These are phyloP conservation scores for Pachysandra terminalis DNA, from an alignment of 164 flowering plant species.

Conservation along the genomic window DNA sequence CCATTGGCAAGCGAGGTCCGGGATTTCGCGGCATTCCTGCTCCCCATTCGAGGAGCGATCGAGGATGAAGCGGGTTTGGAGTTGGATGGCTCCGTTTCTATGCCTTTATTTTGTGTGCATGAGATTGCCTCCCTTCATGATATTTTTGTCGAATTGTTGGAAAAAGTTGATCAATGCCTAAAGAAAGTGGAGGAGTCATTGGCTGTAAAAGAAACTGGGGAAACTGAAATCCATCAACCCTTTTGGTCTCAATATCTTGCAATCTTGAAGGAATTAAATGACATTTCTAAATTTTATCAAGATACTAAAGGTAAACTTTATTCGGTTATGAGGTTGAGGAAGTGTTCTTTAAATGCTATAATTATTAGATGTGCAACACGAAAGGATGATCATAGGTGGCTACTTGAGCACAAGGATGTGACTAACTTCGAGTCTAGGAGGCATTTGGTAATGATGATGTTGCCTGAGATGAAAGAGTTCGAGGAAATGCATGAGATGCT, in stretches of 20 bases:
- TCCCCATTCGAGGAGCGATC: slow-evolving; percentile 39
- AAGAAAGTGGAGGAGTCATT: slow-evolving; percentile 38
- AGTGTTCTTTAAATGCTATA: slow-evolving; percentile 39
- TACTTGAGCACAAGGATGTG: slow-evolving; percentile 66
- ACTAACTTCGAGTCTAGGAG: slow-evolving; percentile 68
- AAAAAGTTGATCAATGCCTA: slow-evolving; percentile 41
- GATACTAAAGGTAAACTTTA: slow-evolving; percentile 46
- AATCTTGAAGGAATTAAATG: slow-evolving; percentile 56
- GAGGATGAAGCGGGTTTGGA: slow-evolving; percentile 23
- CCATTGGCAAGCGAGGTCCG: slow-evolving; percentile 30
- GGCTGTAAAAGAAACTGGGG: slow-evolving; percentile 21
- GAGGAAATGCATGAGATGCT: slow-evolving; percentile 89
- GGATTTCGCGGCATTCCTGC: slow-evolving; percentile 57
- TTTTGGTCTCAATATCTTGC: slow-evolving; percentile 54
- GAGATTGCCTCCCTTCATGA: slow-evolving; percentile 44
- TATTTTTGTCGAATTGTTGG: slow-evolving; percentile 39
- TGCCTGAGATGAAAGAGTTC: slow-evolving; percentile 69
- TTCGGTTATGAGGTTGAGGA: slow-evolving; percentile 42
- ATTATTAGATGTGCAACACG: slow-evolving; percentile 42
- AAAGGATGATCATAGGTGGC: slow-evolving; percentile 67
- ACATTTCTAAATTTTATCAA: slow-evolving; percentile 46
- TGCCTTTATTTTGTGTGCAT: slow-evolving; percentile 25
- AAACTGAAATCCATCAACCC: slow-evolving; percentile 16
- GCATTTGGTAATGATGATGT: slow-evolving; percentile 72
- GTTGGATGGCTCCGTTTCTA: slow-evolving; percentile 21